Conservation (phyloP, 176 grass and related monocot genomes). For the Urochloa ruziziensis region DNA sequence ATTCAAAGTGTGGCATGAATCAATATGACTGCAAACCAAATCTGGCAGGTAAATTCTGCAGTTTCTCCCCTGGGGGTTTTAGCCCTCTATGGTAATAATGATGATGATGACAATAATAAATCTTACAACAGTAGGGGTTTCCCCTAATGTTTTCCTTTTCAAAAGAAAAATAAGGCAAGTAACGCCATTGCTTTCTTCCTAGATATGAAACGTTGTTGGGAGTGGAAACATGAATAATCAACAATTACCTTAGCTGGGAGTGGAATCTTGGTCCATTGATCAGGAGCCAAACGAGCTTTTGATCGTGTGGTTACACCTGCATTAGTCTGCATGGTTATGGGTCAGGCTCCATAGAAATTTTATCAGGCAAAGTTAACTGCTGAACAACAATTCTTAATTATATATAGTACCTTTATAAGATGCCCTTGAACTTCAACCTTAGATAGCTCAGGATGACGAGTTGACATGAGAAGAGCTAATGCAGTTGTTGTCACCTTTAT, state of each 20-base stretch:
- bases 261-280: slow-evolving; percentile 70
- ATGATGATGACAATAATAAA: background rate
- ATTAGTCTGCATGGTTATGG: slow-evolving; percentile 46
- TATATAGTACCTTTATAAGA: slow-evolving; percentile 91
- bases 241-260: slow-evolving; percentile 76
- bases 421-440: slow-evolving; percentile 86
- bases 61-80: background rate
- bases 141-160: background rate
- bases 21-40: too few species aligned
- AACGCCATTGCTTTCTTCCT: background rate
- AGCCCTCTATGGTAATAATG: background rate
- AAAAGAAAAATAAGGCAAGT: background rate
- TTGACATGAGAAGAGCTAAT: slow-evolving; percentile 79
- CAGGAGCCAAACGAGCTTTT: slow-evolving; percentile 73
- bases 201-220: background rate
- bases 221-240: slow-evolving; percentile 18
- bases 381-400: slow-evolving; percentile 22
- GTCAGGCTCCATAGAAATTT: slow-evolving; percentile 12
- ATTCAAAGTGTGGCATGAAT: background rate
- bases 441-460: slow-evolving; percentile 61
- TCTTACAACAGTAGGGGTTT: background rate
- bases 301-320: slow-evolving; percentile 89
- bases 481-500: slow-evolving; percentile 96
- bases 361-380: slow-evolving; percentile 13
- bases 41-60: background rate